Evolutionary conservation across 2,329 filamentous ascomycete genomes (phyloP).

Genomic region (Clonostachys rhizophaga): DNA sequence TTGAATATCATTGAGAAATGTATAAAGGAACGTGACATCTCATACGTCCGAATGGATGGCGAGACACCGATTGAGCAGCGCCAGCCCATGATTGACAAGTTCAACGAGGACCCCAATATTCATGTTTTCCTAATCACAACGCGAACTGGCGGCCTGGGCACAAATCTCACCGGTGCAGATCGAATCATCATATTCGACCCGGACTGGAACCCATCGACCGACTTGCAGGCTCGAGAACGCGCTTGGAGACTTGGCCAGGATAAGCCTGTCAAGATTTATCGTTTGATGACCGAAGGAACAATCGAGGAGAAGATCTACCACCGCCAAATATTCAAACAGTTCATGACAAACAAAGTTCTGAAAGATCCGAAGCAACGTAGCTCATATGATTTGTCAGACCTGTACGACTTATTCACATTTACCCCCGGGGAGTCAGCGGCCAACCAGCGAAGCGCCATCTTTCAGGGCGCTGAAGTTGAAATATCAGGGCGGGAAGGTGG

Average conservation of each 20-base stretch:
- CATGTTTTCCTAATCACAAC: slow-evolving; percentile 93
- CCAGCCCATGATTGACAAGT: slow-evolving; percentile 87
- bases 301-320: slow-evolving; percentile 99
- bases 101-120: slow-evolving; percentile 76
- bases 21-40: slow-evolving; percentile 64
- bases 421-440: slow-evolving; percentile 43
- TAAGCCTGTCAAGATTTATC: slow-evolving; percentile 90
- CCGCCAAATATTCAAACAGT: slow-evolving; percentile 97
- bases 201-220: slow-evolving; percentile 97
- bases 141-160: slow-evolving; percentile 88
- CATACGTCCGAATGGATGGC: slow-evolving; percentile 89
- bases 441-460: slow-evolving; percentile 81
- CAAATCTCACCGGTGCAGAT: slow-evolving; percentile 92
- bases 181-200: slow-evolving; percentile 98
- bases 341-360: slow-evolving; percentile 92
- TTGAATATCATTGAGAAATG: slow-evolving; percentile 89
- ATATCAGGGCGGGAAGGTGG: slow-evolving; percentile 6
- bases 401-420: slow-evolving; percentile 85
- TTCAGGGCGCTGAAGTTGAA: slow-evolving; percentile 76
- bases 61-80: slow-evolving; percentile 82
- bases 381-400: slow-evolving; percentile 81
- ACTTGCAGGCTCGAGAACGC: slow-evolving; percentile 89
- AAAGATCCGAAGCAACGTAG: slow-evolving; percentile 92
- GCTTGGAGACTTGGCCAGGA: slow-evolving; percentile 96
- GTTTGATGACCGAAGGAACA: slow-evolving; percentile 95